These are phyloP conservation scores for Vaccinium corymbosum DNA, from an alignment of 148 eudicot genomes.

Conservation along the genomic window DNA sequence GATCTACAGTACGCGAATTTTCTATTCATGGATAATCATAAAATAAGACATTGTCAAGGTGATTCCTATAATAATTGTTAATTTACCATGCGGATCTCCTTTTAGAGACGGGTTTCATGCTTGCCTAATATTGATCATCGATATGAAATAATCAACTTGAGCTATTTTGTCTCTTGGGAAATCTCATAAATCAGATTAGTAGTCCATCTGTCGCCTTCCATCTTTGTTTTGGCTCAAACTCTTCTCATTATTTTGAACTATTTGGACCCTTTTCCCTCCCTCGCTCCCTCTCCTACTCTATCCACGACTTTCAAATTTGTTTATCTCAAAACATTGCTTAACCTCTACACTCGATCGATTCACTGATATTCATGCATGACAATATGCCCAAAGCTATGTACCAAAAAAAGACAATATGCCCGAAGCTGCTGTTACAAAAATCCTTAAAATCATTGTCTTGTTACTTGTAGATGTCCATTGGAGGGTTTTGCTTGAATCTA, in stretches of 20 bases:
- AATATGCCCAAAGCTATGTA: neutral
- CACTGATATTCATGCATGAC: neutral
- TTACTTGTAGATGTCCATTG: neutral
- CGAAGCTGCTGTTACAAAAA: neutral
- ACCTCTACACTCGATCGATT: neutral
- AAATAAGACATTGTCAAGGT: neutral
- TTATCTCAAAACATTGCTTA: neutral
- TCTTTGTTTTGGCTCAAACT: neutral
- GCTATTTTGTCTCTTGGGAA: neutral
- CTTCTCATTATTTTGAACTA: neutral
- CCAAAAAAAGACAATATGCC: neutral
- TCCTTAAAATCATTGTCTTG: neutral
- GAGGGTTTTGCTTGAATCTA: neutral
- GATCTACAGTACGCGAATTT: neutral
- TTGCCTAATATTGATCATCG: neutral
- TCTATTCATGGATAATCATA: neutral
- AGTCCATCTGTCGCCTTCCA: neutral
- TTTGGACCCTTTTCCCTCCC: neutral
- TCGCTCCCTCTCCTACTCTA: neutral
- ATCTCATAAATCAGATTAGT: neutral
- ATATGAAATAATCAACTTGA: neutral
- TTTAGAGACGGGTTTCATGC: neutral
- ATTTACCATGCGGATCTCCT: neutral
- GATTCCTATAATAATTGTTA: neutral
- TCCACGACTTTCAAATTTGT: too few relatives aligned